These are phyloP conservation scores for Cornus kousa DNA, from an alignment of 148 eudicot genomes.

Conservation along the genomic window DNA sequence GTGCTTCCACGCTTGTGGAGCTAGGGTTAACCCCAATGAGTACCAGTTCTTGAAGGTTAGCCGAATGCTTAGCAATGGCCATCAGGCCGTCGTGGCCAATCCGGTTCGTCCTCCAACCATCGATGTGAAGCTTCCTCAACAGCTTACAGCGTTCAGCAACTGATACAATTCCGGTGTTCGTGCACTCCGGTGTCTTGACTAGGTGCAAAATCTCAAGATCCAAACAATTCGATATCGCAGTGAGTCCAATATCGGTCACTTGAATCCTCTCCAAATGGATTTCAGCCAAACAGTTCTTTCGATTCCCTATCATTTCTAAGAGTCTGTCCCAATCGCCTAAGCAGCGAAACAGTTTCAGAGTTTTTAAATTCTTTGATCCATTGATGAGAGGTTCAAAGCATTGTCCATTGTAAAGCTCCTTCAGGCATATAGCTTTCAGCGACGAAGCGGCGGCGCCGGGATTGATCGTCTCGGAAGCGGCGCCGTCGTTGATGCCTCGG, in stretches of 20 bases:
- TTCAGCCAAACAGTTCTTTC: slow-evolving; percentile 47
- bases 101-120: slow-evolving; percentile 86
- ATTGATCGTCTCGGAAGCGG: not conserved
- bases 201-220: slow-evolving; percentile 67
- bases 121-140: slow-evolving; percentile 78
- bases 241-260: slow-evolving; percentile 66
- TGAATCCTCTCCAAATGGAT: slow-evolving; percentile 73
- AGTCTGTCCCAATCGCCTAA: slow-evolving; percentile 76
- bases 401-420: slow-evolving; percentile 76
- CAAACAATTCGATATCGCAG: slow-evolving; percentile 39
- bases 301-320: slow-evolving; percentile 36
- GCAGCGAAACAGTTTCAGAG: slow-evolving; percentile 56
- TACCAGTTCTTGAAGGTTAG: slow-evolving; percentile 66
- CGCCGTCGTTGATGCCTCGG: slow-evolving; percentile 34
- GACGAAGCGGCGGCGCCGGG: slow-evolving; percentile 16
- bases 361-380: slow-evolving; percentile 54
- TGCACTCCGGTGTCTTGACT: slow-evolving; percentile 72
- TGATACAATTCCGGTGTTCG: slow-evolving; percentile 48
- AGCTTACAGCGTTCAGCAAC: slow-evolving; percentile 61
- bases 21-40: slow-evolving; percentile 68
- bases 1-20: slow-evolving; percentile 41
- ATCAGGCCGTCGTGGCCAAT: slow-evolving; percentile 71
- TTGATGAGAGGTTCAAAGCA: slow-evolving; percentile 58
- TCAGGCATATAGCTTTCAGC: slow-evolving; percentile 53
- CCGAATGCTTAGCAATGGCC: slow-evolving; percentile 57